Evolutionary conservation across 1,139 yeast genomes (phyloP).

Genomic region (Blastobotrys buckinghamii): DNA sequence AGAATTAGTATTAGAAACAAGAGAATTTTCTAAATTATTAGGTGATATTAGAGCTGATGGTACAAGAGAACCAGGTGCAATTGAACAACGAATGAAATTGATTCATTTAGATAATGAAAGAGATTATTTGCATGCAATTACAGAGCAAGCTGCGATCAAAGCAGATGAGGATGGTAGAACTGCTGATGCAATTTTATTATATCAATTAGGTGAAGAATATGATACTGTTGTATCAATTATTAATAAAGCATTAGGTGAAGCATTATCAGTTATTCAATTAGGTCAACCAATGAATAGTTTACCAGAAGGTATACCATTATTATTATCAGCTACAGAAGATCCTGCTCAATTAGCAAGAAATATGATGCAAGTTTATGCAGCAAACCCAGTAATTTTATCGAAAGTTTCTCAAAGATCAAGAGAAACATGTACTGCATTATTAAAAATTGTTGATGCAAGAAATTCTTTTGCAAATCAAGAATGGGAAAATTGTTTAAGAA

Average conservation of each 20-base stretch:
- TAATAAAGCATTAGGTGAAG: constrained; percentile 74
- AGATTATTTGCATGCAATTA: constrained; percentile 57
- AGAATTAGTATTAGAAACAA: constrained; percentile 77
- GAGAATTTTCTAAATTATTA: constrained; percentile 73
- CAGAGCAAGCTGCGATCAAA: constrained; percentile 77
- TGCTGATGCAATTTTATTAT: constrained; percentile 77
- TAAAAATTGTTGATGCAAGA: constrained; percentile 65
- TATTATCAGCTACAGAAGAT: constrained; percentile 33
- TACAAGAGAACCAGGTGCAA: constrained; percentile 71
- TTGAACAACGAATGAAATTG: constrained; percentile 72
- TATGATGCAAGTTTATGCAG: constrained; percentile 33
- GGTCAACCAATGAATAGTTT: constrained; percentile 47
- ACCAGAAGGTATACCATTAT: constrained; percentile 24
- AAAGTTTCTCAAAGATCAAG: constrained; percentile 30
- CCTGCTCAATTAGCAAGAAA: constrained; percentile 38
- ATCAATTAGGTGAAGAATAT: constrained; percentile 84
- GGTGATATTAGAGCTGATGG: constrained; percentile 81
- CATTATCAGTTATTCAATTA: constrained; percentile 66
- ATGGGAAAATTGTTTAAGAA: constrained; percentile 54
- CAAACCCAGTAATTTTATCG: constrained; percentile 31
- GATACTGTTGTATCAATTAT: constrained; percentile 76
- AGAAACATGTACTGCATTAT: constrained; percentile 58
- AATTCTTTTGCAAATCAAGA: constrained; percentile 52
- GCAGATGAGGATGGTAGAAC: constrained; percentile 92
- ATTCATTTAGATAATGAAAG: constrained; percentile 52